These are phyloP conservation scores for Suillus americanus DNA, from an alignment of 768 basidiomycete genomes.

Conservation along the genomic window DNA sequence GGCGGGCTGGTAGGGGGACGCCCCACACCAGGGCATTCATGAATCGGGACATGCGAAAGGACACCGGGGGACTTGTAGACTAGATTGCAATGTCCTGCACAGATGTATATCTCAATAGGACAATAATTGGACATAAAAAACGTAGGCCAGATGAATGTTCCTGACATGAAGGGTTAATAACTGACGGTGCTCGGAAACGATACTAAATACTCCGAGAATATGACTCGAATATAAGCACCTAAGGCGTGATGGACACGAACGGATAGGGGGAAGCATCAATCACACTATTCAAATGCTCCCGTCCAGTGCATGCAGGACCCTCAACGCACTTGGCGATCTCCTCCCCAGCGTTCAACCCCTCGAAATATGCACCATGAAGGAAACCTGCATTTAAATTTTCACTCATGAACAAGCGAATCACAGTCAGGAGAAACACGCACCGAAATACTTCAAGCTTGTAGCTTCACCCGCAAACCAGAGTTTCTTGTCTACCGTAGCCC, in stretches of 20 bases:
- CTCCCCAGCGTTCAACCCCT: slow-evolving; percentile 44
- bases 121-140: too few relatives aligned
- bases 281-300: slow-evolving; percentile 27
- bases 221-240: not conserved
- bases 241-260: slow-evolving; percentile 2
- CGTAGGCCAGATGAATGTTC: not conserved
- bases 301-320: slow-evolving; percentile 21
- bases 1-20: too few relatives aligned
- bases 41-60: too few relatives aligned
- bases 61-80: too few relatives aligned
- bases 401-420: slow-evolving; percentile 2
- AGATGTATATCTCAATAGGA: too few relatives aligned
- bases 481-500: slow-evolving; percentile 47
- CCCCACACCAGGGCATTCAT: too few relatives aligned
- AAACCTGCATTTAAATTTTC: slow-evolving; percentile 38
- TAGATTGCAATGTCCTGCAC: too few relatives aligned
- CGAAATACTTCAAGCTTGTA: slow-evolving; percentile 56
- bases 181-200: not conserved
- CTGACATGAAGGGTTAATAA: not conserved
- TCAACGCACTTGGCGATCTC: slow-evolving; percentile 44
- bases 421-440: slow-evolving; percentile 34
- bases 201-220: not conserved
- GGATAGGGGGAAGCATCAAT: slow-evolving; percentile 36
- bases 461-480: slow-evolving; percentile 69
- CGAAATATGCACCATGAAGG: slow-evolving; percentile 58